phyloP scores from a whole-genome alignment of 129 eudicot species.

The Flaveria ramosissima region DNA sequence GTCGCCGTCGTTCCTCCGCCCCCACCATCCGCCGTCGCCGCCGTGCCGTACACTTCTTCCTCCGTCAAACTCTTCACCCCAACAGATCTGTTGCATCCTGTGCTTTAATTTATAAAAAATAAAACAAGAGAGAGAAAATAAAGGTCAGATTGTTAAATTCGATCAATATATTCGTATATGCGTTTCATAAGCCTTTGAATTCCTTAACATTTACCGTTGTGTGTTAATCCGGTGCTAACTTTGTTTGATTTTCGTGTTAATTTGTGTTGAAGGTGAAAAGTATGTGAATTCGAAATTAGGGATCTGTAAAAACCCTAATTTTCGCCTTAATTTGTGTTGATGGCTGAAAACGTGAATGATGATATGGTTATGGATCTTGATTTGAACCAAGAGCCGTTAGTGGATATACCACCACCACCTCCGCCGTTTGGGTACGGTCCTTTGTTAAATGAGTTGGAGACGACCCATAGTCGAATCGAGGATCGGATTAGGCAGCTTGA shows the following conservation, averaged over 20 bases:
- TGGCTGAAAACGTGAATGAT: conserved; percentile 55
- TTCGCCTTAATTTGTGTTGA: conserved; percentile 33
- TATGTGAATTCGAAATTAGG: conserved; percentile 15
- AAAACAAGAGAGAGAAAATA: neutral
- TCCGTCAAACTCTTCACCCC: neutral
- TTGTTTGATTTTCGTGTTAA: conserved; percentile 6
- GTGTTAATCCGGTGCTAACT: neutral
- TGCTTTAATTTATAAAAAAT: neutral
- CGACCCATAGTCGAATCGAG: conserved; percentile 55
- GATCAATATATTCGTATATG: neutral
- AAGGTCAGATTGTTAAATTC: conserved; percentile 25
- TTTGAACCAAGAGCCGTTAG: conserved; percentile 66
- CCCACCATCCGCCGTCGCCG: neutral
- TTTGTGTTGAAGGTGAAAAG: conserved; percentile 30
- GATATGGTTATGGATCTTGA: conserved; percentile 63
- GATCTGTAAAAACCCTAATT: conserved; percentile 17
- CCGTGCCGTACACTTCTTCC: neutral
- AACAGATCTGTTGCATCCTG: conserved; percentile 10
- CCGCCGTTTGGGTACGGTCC: conserved; percentile 43
- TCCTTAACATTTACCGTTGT: neutral
- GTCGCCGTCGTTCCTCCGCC: conserved; percentile 7
- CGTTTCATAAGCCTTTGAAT: neutral
- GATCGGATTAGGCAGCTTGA: conserved; percentile 75
- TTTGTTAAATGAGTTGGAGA: conserved; percentile 46
- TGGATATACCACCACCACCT: conserved; percentile 35